These are phyloP conservation scores for Pyricularia grisea DNA, from an alignment of 2,329 filamentous ascomycete genomes.

Conservation along the genomic window DNA sequence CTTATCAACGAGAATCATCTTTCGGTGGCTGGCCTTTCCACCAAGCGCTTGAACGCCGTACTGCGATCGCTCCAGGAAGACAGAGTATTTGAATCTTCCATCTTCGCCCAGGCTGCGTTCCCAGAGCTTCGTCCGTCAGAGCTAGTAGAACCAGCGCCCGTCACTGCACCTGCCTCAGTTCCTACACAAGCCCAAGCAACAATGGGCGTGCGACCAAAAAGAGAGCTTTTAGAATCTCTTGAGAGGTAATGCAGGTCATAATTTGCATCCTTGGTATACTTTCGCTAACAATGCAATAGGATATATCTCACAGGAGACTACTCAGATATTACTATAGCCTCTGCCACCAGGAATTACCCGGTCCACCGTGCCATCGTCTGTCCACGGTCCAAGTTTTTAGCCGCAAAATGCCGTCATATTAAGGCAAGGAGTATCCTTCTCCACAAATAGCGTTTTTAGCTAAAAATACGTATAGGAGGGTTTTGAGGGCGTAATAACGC, in stretches of 20 bases:
- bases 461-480: background rate
- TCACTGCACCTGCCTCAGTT: background rate
- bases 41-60: background rate
- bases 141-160: background rate
- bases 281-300: background rate
- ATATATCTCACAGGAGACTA: background rate
- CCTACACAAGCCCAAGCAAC: background rate
- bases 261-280: background rate
- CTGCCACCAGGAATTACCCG: background rate
- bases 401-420: background rate
- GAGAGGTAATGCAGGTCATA: background rate
- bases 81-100: background rate
- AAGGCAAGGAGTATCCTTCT: background rate
- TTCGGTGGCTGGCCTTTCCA: background rate
- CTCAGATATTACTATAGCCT: background rate
- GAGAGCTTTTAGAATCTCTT: background rate
- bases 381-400: background rate
- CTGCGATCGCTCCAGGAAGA: background rate
- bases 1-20: background rate
- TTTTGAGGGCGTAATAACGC: background rate
- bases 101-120: background rate
- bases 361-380: background rate
- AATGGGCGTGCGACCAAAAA: background rate
- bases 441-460: background rate
- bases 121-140: background rate